Base-by-base conservation (phyloP, 2,329 filamentous ascomycete genomes). In the Pestalotiopsis sp. region DNA sequence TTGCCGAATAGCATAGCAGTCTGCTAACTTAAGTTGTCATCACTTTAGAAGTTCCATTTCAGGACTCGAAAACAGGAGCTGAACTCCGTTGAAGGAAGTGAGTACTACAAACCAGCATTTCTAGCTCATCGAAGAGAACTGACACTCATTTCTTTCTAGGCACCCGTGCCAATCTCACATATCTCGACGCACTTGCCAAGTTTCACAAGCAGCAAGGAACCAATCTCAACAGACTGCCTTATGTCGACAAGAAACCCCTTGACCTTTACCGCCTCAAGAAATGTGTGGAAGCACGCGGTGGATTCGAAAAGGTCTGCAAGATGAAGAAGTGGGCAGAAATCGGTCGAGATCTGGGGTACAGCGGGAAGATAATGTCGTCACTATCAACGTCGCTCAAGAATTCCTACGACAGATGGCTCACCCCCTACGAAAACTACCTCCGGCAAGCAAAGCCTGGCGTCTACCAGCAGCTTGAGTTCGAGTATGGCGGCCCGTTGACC, bases 251-350 rank as follows among this genome's bases (percentile, higher is more conserved):
- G 83, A 94, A 97, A 69, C 96, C 96, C 0, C 87, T 99, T 64
- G 96, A 99, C 77, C 85, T 99, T 17, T 99, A 97, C 82, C 94
- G 95, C 75, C 84, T 99, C 69, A 98, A 98, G 80, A 98, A 98
- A 78, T 95, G 95, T 0, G 96, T 99, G 45, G 96, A 98, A 78
- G 92, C 93, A 38, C 90, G 96, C 71, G 96, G 96, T 61, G 96
- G 96, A 3, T 99, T 99, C 75, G 95, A 98, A 67, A 93, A 93
- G 77, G 96, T 99, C 59, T 99, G 96, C 86, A 98, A 97, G 81
- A 87, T 92, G 67, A 99, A 99, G 83, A 98, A 98, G 83, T 99
- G 96, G 96, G 96, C 96, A 17, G 96, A 99, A 80, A 98, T 99
- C 74, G 96, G 96, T 41, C 91, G 96, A 76, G 96, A 98, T 78